Evolutionary conservation across 2,329 filamentous ascomycete species (phyloP).

Genomic region (Sordariomycetes sp.): DNA sequence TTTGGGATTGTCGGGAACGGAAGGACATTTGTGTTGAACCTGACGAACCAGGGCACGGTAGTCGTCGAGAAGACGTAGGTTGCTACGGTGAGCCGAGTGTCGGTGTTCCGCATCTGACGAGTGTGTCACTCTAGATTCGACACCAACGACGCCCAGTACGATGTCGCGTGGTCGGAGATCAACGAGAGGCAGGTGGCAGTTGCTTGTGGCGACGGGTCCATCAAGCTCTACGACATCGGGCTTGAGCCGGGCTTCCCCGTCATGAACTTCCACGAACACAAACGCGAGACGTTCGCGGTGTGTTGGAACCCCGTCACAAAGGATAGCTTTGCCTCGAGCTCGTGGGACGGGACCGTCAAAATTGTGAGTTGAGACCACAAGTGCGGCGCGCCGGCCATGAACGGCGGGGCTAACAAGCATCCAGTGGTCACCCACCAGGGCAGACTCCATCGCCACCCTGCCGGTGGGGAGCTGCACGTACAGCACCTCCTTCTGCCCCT

Average conservation of each 20-base stretch:
- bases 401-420: background rate
- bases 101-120: background rate
- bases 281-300: slow-evolving; percentile 84
- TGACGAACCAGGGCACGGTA: slow-evolving; percentile 69
- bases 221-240: slow-evolving; percentile 86
- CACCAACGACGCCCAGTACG: slow-evolving; percentile 94
- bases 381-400: background rate
- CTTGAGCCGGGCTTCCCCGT: slow-evolving; percentile 70
- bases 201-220: slow-evolving; percentile 83
- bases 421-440: slow-evolving; percentile 74
- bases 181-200: slow-evolving; percentile 91
- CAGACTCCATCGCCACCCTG: slow-evolving; percentile 68
- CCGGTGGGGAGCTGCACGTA: slow-evolving; percentile 93
- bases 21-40: slow-evolving; percentile 69
- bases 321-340: slow-evolving; percentile 80
- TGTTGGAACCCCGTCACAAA: slow-evolving; percentile 89
- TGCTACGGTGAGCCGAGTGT: background rate
- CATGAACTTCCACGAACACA: slow-evolving; percentile 88
- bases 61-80: slow-evolving; percentile 69
- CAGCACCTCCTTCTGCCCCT: slow-evolving; percentile 80
- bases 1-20: slow-evolving; percentile 97
- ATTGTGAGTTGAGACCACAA: slow-evolving; percentile 40
- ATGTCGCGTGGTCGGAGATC: slow-evolving; percentile 88
- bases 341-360: slow-evolving; percentile 95
- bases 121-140: slow-evolving; percentile 58